Evolutionary conservation across 1,284 basidiomycete genomes (phyloP), one percentile per base, ranked within the genome.

Genomic region (Rhodotorula sp.): DNA sequence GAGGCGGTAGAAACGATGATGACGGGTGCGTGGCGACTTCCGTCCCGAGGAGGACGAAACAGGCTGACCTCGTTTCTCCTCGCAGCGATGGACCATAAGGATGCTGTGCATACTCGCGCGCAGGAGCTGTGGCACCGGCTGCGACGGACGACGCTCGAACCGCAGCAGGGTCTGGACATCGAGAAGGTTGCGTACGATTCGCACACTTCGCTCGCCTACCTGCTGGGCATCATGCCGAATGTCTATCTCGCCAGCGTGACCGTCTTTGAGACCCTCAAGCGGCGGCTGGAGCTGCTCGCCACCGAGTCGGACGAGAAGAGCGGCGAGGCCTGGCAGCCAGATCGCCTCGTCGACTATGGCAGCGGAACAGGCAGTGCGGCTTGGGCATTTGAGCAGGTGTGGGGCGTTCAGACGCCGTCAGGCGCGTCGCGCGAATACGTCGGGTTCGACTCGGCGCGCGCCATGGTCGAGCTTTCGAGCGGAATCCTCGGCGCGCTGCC

Each of bases 181-280:
- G 27, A 15, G 36, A 36, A 36, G 36, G 36, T 36, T 36, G 36
- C 36, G 36, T 71, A 74, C 68, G 64, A 58, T 57, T n/a, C 29
- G 24, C 57, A 65, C 79, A 44, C 63, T 62, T 66, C 62, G 69
- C 67, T 84, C 24, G 83, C 82, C 2, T 82, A 80, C 62, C 80
- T 81, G 19, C 79, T 82, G 0, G 80, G 81, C 0, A 79, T 82
- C 62, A 78, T 84, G 52, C 83, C 84, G 10, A 79, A 79, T 10
- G 78, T 83, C 68, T 84, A 82, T 68, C 80, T 81, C 2, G 81
- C 81, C 1, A 80, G 81, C 9, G 71, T 78, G 30, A 81, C 80
- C 62, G 81, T 83, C 3, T 66, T 84, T 39, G 83, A 82, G 71
- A 71, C 82, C 29, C 68, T 78, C 7, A 64, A 70, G 49, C 59